Evolutionary conservation across 78 protist genomes (phyloP), one percentile per base, ranked within the genome.

Genomic region (Planoprotostelium fungivorum): DNA sequence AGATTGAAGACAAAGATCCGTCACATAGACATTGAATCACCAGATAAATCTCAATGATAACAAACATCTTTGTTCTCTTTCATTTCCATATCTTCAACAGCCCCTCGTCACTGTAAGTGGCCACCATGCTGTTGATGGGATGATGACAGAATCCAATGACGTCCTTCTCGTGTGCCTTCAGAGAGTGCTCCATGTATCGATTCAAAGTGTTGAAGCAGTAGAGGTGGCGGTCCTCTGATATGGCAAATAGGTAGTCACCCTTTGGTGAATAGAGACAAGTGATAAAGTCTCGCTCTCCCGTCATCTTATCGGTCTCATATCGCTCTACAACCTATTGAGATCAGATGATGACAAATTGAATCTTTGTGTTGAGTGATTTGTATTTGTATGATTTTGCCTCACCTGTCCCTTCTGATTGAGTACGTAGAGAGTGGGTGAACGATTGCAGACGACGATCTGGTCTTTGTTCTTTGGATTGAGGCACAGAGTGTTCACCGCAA

Each of bases 51-150:
- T n/a, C n/a, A n/a, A n/a, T n/a, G n/a, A n/a, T n/a, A n/a, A n/a
- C n/a, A n/a, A n/a, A n/a, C n/a, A n/a, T n/a, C n/a, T n/a, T n/a
- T n/a, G n/a, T n/a, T n/a, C 73, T 51, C 37, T 34, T 87, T 63
- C 29, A 39, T 84, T 31, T 94, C 97, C 97, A 95, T 29, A 90
- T 35, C 51, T 88, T 37, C 37, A 95, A 0, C n/a, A 29, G 25
- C 29, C 94, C 91, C 35, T 93, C 95, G 29, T 51, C 85, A 23
- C 86, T 10, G 83, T 35, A 90, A 5, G 96, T 93, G 36, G 95
- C 94, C 23, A 96, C 28, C 16, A 96, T 0, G 89, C 94, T 96
- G 37, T 85, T 34, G 38, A 87, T 89, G 35, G 97, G 97, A 38
- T 96, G 98, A 85, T 86, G 91, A 0, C 87, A 31, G 28, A 94